Evolutionary conservation across 371 early-diverging fungal species (phyloP), one percentile per base, ranked within the genome.

Genomic region (Rhizopus delemar): DNA sequence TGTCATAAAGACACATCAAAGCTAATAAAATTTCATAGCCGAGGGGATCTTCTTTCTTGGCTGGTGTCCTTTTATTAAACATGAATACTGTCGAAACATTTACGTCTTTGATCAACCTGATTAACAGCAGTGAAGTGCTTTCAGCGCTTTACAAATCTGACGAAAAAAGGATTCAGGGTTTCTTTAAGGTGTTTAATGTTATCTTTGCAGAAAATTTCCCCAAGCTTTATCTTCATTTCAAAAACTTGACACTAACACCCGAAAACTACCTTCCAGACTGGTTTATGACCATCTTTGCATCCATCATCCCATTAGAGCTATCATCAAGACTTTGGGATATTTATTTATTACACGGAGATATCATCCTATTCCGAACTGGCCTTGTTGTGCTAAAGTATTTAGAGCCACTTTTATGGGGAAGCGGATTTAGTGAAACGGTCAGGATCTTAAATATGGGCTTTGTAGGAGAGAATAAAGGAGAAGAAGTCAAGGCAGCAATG

Each of bases 201-300:
- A 60, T 75, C 0, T 80, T 80, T 63, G 81, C 81, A 29, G 81
- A 80, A 49, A 75, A 80, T 46, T 46, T 80, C 11, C 77, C 77
- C 22, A 80, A 80, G 41, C 66, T 80, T 0, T 80, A 77, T 29
- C 60, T 80, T 6, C 81, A 80, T 53, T 80, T 80, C 57, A 77
- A 77, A 51, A 77, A 77, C 48, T 39, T 80, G 29, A 63, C 75
- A 0, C 56, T 80, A n/a, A 77, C 78, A 35, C 81, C 81, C 1
- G 77, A 80, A 13, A 74, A 80, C 41, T 80, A 77, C 48, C 46
- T 80, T 8, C 74, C 76, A 0, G 77, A 77, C 53, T 80, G 78
- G 82, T 77, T 80, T 50, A 79, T 80, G 72, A 77, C 82, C 3
- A 49, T 82, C 2, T 82, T 80, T 59, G 59, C 80, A 0, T 80